Conservation (phyloP, 2,329 filamentous ascomycete genomes). For the Capronia coronata region DNA sequence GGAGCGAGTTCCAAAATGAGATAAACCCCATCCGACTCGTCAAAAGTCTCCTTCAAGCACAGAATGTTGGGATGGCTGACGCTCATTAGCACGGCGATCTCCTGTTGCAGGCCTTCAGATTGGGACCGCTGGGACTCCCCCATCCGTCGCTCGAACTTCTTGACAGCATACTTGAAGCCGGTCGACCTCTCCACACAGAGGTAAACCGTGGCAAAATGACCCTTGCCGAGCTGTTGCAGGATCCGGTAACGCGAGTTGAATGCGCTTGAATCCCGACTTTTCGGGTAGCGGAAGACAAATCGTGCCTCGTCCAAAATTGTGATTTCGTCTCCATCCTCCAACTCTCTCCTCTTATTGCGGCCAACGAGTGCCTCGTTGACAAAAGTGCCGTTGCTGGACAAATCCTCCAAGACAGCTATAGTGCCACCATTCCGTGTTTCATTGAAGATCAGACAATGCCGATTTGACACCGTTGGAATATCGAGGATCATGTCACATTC, state of each 20-base stretch:
- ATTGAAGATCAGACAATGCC: constrained; percentile 51
- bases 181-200: constrained; percentile 79
- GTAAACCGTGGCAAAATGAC: constrained; percentile 91
- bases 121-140: constrained; percentile 79
- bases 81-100: constrained; percentile 95
- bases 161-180: constrained; percentile 81
- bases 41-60: constrained; percentile 90
- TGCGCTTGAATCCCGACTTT: constrained; percentile 61
- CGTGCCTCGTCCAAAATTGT: constrained; percentile 76
- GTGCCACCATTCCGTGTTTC: constrained; percentile 53
- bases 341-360: constrained; percentile 81
- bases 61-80: constrained; percentile 90
- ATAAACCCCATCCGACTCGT: constrained; percentile 84
- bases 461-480: constrained; percentile 77
- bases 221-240: constrained; percentile 80
- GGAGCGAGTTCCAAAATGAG: constrained; percentile 83
- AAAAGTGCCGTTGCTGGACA: constrained; percentile 94
- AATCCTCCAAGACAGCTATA: constrained; percentile 75
- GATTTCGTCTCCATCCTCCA: constrained; percentile 86
- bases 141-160: constrained; percentile 81
- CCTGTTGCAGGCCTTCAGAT: constrained; percentile 81
- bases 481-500: constrained; percentile 80
- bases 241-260: constrained; percentile 85
- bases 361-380: constrained; percentile 88
- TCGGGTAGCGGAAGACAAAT: constrained; percentile 88